Evolutionary conservation across 2,329 filamentous ascomycete species (phyloP).

Genomic region (Lasiodiplodia citricola): DNA sequence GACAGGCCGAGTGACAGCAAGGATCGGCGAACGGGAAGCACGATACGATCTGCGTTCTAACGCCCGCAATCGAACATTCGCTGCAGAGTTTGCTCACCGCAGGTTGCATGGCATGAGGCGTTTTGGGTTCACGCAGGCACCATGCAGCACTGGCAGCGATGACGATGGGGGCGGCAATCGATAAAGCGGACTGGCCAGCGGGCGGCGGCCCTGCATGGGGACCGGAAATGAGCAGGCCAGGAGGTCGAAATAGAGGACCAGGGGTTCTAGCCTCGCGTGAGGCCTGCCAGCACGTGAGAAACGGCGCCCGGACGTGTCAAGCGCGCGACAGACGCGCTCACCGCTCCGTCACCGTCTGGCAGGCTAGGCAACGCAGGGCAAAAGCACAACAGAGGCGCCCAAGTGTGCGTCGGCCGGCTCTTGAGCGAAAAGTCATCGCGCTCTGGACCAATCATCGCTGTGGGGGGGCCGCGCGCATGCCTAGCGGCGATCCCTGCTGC

Average conservation of each 20-base stretch:
- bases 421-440: conserved; percentile 2
- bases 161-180: conserved; percentile 12
- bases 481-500: conserved; percentile 24
- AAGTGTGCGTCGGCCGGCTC: not conserved
- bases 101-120: conserved; percentile 14
- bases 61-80: conserved; percentile 20
- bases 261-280: conserved; percentile 1
- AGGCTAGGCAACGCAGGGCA: conserved; percentile 2
- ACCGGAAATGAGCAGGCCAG: conserved; percentile 13
- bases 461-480: conserved; percentile 19
- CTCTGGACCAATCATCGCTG: conserved; percentile 11
- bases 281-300: not conserved
- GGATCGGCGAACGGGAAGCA: conserved; percentile 9
- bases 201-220: conserved; percentile 15
- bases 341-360: conserved; percentile 1
- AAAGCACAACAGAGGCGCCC: conserved; percentile 11
- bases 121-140: not conserved
- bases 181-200: conserved; percentile 21
- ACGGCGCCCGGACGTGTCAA: conserved; percentile 5
- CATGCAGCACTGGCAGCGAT: not conserved
- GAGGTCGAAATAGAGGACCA: conserved; percentile 22
- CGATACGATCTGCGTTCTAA: conserved; percentile 25
- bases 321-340: not conserved
- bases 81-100: conserved; percentile 24
- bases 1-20: conserved; percentile 8